Percentiles rank a stretch among this genome's conserved stretches.
Evolutionary conservation across 495 filamentous ascomycete genomes (phyloP).

Genomic region (Chaetomium cochliodes): DNA sequence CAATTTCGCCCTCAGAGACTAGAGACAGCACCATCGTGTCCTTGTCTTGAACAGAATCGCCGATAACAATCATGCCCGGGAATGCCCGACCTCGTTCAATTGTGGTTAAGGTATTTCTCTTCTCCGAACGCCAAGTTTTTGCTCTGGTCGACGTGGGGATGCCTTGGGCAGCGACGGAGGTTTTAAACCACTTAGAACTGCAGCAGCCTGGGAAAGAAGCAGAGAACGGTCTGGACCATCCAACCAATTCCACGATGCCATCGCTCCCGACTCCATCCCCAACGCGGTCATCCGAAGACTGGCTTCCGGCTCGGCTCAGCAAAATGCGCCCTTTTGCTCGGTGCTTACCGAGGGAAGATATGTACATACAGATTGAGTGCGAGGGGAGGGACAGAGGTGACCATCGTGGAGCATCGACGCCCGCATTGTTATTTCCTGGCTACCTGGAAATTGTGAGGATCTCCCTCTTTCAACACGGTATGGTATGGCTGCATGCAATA

Average conservation of each 20-base stretch:
- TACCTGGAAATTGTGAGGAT: background rate
- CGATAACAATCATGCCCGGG: background rate
- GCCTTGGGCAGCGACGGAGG: constrained; percentile 23
- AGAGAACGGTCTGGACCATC: constrained; percentile 20
- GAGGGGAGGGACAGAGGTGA: background rate
- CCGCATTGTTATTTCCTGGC: background rate
- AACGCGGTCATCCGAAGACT: constrained; percentile 22
- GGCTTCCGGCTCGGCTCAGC: background rate
- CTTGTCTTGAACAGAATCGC: background rate
- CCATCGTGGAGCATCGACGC: background rate
- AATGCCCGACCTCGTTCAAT: background rate
- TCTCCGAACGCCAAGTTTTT: background rate
- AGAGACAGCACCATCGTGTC: background rate
- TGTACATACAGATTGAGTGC: background rate
- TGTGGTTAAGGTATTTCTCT: background rate
- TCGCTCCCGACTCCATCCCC: constrained; percentile 10
- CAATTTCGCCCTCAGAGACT: background rate
- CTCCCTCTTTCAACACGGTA: background rate
- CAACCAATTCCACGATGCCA: background rate
- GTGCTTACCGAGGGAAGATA: background rate
- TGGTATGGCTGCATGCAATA: constrained; percentile 21
- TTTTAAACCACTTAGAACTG: constrained; percentile 17
- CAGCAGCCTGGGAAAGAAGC: background rate
- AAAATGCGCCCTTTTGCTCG: background rate
- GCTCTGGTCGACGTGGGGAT: constrained; percentile 6